These are phyloP conservation scores for Perkinsus marinus DNA, from an alignment of 169 alveolate species.

Conservation along the genomic window DNA sequence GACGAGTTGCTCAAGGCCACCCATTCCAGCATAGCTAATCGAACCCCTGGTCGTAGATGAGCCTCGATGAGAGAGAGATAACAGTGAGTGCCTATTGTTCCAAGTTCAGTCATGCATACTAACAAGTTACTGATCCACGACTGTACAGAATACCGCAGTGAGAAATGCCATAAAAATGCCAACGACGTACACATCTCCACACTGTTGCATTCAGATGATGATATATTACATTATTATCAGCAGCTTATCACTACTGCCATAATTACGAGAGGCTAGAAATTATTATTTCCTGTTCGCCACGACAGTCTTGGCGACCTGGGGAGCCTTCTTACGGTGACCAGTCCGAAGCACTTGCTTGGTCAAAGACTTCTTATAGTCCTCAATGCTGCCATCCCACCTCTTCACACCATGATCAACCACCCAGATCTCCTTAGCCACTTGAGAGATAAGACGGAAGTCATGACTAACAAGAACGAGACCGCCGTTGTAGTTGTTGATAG, in stretches of 20 bases:
- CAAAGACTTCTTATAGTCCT: conserved; percentile 59
- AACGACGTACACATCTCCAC: background rate
- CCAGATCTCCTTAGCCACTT: conserved; percentile 83
- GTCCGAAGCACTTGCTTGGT: background rate
- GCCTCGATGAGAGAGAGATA: background rate
- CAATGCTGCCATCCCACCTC: conserved; percentile 67
- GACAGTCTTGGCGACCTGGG: background rate
- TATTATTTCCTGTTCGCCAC: background rate
- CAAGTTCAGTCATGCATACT: background rate
- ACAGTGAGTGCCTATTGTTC: background rate
- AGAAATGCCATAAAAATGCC: background rate
- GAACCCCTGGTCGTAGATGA: background rate
- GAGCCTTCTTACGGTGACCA: background rate
- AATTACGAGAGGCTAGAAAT: background rate
- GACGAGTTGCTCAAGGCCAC: too few relatives aligned
- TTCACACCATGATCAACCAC: conserved; percentile 64
- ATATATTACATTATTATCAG: background rate
- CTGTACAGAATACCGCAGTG: background rate
- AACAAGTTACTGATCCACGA: background rate
- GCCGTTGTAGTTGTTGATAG: conserved; percentile 80
- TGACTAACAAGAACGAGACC: conserved; percentile 87
- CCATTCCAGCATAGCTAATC: too few relatives aligned
- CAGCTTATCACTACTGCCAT: background rate
- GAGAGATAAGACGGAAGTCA: conserved; percentile 81
- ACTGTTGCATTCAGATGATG: background rate